Evolutionary conservation across 495 filamentous ascomycete genomes (phyloP).

Genomic region (Lasiosphaeriaceae sp.): DNA sequence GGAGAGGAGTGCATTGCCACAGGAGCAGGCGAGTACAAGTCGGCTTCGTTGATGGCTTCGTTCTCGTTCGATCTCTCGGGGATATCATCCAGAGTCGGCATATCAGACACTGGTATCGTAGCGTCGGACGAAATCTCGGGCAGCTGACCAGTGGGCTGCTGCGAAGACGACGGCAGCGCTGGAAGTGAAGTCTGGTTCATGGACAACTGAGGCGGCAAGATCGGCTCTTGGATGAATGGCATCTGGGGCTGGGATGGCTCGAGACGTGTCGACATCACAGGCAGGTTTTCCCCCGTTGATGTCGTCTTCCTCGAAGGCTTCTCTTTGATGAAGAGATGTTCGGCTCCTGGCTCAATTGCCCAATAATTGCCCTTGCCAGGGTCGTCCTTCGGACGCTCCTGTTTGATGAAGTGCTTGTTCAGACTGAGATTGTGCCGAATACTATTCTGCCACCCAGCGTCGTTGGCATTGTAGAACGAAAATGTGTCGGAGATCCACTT

Average conservation of each 20-base stretch:
- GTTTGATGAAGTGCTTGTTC: conserved; percentile 95
- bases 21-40: conserved; percentile 57
- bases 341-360: conserved; percentile 84
- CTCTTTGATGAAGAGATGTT: conserved; percentile 82
- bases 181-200: conserved; percentile 31
- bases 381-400: conserved; percentile 94
- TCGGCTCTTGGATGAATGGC: conserved; percentile 20
- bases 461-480: conserved; percentile 74
- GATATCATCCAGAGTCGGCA: conserved; percentile 59
- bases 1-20: conserved; percentile 76
- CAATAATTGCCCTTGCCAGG: conserved; percentile 99
- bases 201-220: conserved; percentile 26
- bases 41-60: conserved; percentile 51
- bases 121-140: conserved; percentile 84
- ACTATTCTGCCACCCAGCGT: conserved; percentile 96
- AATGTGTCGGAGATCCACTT: conserved; percentile 98
- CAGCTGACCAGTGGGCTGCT: conserved; percentile 15
- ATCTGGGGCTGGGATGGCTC: conserved; percentile 34
- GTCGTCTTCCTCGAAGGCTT: conserved; percentile 58
- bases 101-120: conserved; percentile 86
- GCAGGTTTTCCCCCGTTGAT: conserved; percentile 41
- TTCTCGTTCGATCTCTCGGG: conserved; percentile 42
- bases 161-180: conserved; percentile 28
- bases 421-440: conserved; percentile 97
- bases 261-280: conserved; percentile 43